Percentiles rank a stretch among this genome's conserved stretches.
These are phyloP conservation scores for Fusarium buxicola DNA, from an alignment of 2,329 filamentous ascomycete genomes.

Conservation along the genomic window DNA sequence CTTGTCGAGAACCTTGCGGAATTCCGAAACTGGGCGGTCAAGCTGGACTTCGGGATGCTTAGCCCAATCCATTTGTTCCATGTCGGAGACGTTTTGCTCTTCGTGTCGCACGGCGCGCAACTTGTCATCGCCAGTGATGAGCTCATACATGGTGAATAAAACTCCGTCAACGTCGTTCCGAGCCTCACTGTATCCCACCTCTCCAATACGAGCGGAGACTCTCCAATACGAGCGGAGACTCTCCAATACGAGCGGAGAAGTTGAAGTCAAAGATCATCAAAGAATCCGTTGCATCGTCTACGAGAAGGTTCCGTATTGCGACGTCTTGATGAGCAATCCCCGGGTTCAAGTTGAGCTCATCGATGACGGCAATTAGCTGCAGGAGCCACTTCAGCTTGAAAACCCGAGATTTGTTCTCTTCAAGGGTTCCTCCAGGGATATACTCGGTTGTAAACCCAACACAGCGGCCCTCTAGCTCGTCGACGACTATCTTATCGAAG, in stretches of 20 bases:
- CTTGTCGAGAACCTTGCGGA: conserved; percentile 41
- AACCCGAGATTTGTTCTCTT: conserved; percentile 43
- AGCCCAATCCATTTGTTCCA: conserved; percentile 45
- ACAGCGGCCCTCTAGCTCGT: conserved; percentile 47
- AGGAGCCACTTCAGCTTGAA: conserved; percentile 53
- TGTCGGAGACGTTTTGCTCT: conserved; percentile 39
- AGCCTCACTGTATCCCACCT: conserved; percentile 17
- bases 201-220: conserved; percentile 38
- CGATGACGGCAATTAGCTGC: conserved; percentile 49
- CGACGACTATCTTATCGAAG: conserved; percentile 51
- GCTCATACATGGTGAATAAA: conserved; percentile 53
- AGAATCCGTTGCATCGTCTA: conserved; percentile 49
- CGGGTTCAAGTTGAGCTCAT: conserved; percentile 51
- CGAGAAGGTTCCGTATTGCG: conserved; percentile 52
- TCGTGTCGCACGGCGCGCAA: conserved; percentile 40
- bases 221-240: conserved; percentile 38
- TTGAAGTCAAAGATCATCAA: conserved; percentile 55
- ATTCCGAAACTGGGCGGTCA: conserved; percentile 48
- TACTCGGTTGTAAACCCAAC: conserved; percentile 53
- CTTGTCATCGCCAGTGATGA: conserved; percentile 50
- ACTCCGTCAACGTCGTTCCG: conserved; percentile 51
- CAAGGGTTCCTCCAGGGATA: conserved; percentile 51
- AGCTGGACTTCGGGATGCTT: conserved; percentile 49
- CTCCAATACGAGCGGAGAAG: conserved; percentile 40
- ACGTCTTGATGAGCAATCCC: conserved; percentile 56